Conservation (phyloP, 2,329 filamentous ascomycete species). For the Venturia nashicola region DNA sequence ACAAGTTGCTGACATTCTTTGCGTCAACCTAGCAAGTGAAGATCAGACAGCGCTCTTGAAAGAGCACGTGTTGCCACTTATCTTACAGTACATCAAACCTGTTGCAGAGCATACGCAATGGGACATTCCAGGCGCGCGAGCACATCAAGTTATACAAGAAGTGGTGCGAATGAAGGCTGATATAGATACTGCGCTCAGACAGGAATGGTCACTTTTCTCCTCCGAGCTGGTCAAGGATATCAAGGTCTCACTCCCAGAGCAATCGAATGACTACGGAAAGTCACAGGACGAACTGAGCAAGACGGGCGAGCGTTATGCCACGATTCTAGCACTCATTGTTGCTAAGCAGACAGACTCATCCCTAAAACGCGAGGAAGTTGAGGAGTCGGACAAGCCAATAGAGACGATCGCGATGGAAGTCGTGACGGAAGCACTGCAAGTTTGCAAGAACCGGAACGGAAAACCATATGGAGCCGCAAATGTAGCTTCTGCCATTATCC, state of each 20-base stretch:
- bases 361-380: background rate
- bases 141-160: slow-evolving; percentile 25
- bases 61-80: slow-evolving; percentile 38
- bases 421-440: slow-evolving; percentile 8
- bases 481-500: slow-evolving; percentile 41
- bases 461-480: slow-evolving; percentile 55
- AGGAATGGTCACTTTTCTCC: slow-evolving; percentile 53
- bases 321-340: slow-evolving; percentile 23
- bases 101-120: slow-evolving; percentile 34
- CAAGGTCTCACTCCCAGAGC: slow-evolving; percentile 65
- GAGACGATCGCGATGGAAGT: slow-evolving; percentile 17
- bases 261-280: slow-evolving; percentile 61
- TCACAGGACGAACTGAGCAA: slow-evolving; percentile 60
- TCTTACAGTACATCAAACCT: slow-evolving; percentile 41
- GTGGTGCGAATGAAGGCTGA: slow-evolving; percentile 23
- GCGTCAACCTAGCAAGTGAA: slow-evolving; percentile 29
- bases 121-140: slow-evolving; percentile 33
- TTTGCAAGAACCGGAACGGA: slow-evolving; percentile 43
- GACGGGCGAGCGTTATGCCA: slow-evolving; percentile 54
- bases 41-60: slow-evolving; percentile 34
- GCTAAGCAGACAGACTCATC: background rate
- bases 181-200: slow-evolving; percentile 24
- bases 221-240: slow-evolving; percentile 52
- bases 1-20: slow-evolving; percentile 40
- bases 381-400: background rate